Evolutionary conservation across 1,284 basidiomycete species (phyloP), one percentile per base, ranked within the genome.

Genomic region (Cystobasidium sp.): DNA sequence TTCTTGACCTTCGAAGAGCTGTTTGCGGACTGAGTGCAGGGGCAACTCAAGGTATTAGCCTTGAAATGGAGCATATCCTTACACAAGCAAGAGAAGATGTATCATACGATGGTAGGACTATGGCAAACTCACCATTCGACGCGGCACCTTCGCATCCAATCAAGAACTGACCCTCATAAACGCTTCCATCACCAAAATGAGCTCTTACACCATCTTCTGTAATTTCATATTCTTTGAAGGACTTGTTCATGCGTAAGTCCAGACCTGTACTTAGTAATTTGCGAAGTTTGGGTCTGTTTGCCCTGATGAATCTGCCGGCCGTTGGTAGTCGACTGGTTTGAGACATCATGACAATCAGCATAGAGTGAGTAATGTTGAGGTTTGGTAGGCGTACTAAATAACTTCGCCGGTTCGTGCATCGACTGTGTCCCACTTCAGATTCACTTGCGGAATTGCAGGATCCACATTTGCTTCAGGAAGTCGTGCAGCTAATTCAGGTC

Each of bases 261-360:
- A 68, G 18, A 10, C 73, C 73, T 55, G 66, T 56, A 49, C 65
- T 68, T 1, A 75, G 58, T 41, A 75, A 44, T 31, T 61, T 53
- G 43, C 73, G 73, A 18, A 75, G 56, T 47, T 68, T 75, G 1
- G 73, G 65, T 39, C 73, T 68, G 59, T 75, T 75, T 44, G 73
- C 65, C 1, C 73, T 56, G 22, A 68, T 55, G 59, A 68, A 68
- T 22, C 51, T 41, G 14, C 66, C 66, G 10, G 73, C 59, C 24
- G 66, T 68, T n/a, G 65, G 65, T 16, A 75, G 58, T 37, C 69
- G 69, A 37, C 69, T 71, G 24, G 1, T 1, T 18, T 22, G 7
- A 49, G 5, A 31, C 31, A 5, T 31, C 5, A 31, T 5, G 5
- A 31, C 31, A 31, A 31, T 31, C 31, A 31, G 31, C 31, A 31